Conservation (phyloP, 805 yeast species). For the Candida montana region DNA sequence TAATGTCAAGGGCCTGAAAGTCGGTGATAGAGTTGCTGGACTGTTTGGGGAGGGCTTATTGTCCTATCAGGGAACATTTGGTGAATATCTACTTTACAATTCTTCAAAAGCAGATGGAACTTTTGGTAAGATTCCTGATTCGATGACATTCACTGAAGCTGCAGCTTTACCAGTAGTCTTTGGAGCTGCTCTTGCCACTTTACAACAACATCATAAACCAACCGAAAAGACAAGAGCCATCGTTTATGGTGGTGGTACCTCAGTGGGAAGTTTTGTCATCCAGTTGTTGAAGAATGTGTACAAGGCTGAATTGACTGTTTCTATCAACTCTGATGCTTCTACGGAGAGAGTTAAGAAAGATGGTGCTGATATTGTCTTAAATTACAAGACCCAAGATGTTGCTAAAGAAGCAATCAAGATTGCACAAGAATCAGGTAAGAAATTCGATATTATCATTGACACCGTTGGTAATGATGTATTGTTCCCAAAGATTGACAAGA, state of each 20-base stretch:
- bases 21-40: slow-evolving; percentile 56
- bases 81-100: slow-evolving; percentile 34
- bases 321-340: slow-evolving; percentile 49
- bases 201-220: slow-evolving; percentile 29
- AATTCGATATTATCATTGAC: slow-evolving; percentile 61
- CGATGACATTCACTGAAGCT: slow-evolving; percentile 41
- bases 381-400: slow-evolving; percentile 45
- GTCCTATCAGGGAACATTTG: slow-evolving; percentile 35
- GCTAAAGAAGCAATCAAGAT: slow-evolving; percentile 31
- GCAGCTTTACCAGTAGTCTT: slow-evolving; percentile 62
- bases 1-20: slow-evolving; percentile 30
- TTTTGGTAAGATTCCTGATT: slow-evolving; percentile 38
- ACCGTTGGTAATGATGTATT: slow-evolving; percentile 56
- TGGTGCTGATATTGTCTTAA: slow-evolving; percentile 58
- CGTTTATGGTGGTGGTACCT: slow-evolving; percentile 69
- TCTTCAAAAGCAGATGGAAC: slow-evolving; percentile 14
- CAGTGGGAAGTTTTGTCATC: slow-evolving; percentile 54
- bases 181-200: slow-evolving; percentile 52
- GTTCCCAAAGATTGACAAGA: slow-evolving; percentile 34
- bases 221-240: slow-evolving; percentile 44
- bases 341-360: slow-evolving; percentile 34
- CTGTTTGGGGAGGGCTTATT: slow-evolving; percentile 27
- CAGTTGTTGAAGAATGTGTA: slow-evolving; percentile 50
- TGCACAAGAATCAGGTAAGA: slow-evolving; percentile 28
- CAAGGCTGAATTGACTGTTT: slow-evolving; percentile 47